Percentiles rank a stretch among this genome's conserved stretches.
Conservation (phyloP, 768 basidiomycete genomes). For the Lentinula sp. region DNA sequence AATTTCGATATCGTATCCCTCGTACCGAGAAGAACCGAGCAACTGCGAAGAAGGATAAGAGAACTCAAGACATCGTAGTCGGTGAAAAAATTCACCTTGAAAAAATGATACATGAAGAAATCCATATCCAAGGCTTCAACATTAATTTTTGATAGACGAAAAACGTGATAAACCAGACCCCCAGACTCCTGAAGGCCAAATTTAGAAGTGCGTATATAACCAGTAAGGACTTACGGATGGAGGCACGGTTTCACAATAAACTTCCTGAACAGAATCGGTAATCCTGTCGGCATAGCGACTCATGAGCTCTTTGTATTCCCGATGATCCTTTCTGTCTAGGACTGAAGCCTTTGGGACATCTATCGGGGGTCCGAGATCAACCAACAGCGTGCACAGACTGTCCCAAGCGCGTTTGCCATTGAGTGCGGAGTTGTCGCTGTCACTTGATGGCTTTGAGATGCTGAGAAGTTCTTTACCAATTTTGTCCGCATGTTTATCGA, state of each 20-base stretch:
- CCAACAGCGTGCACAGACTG: constrained; percentile 67
- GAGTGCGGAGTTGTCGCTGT: constrained; percentile 47
- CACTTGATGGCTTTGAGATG: constrained; percentile 51
- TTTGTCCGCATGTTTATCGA: constrained; percentile 80
- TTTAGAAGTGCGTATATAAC: not conserved
- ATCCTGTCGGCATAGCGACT: constrained; percentile 52
- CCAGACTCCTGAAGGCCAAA: constrained; percentile 30
- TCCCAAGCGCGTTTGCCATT: constrained; percentile 84
- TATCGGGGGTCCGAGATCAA: constrained; percentile 68
- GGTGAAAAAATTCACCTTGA: constrained; percentile 44
- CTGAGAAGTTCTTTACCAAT: constrained; percentile 84
- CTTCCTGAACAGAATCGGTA: constrained; percentile 54
- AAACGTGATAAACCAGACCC: constrained; percentile 47
- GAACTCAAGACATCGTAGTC: not conserved
- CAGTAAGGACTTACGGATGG: constrained; percentile 30
- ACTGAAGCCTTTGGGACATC: constrained; percentile 60
- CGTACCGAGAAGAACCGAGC: constrained; percentile 41
- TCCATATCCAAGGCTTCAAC: constrained; percentile 79
- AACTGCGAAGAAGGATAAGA: constrained; percentile 29
- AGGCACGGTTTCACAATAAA: constrained; percentile 56
- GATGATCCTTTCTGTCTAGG: constrained; percentile 43
- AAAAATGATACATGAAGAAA: constrained; percentile 68
- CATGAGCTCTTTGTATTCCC: constrained; percentile 66
- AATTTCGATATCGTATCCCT: constrained; percentile 54
- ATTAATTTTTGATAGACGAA: constrained; percentile 65